Evolutionary conservation across 1,139 yeast genomes (phyloP).

Genomic region (Geotrichum aggregatum): DNA sequence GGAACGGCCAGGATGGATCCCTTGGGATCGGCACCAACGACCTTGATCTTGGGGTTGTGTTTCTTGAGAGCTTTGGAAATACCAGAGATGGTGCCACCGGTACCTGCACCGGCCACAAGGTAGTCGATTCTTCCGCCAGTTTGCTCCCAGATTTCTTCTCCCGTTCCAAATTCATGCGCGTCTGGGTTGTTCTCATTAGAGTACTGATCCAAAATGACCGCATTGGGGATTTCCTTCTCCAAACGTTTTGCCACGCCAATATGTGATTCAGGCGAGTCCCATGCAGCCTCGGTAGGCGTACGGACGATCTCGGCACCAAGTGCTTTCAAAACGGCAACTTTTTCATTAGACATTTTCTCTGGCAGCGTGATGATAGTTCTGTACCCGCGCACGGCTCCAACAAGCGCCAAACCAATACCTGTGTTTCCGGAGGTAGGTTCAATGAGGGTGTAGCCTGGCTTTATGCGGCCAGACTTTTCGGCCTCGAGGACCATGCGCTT

Average conservation of each 20-base stretch:
- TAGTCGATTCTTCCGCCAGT: constrained; percentile 68
- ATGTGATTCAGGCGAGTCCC: constrained; percentile 90
- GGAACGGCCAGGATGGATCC: constrained; percentile 86
- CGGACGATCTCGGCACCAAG: constrained; percentile 87
- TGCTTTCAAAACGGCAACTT: constrained; percentile 82
- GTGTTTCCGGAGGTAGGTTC: constrained; percentile 80
- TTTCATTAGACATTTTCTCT: constrained; percentile 89
- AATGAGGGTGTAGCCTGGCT: constrained; percentile 80
- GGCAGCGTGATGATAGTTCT: constrained; percentile 85
- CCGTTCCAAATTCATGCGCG: constrained; percentile 84
- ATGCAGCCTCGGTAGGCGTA: constrained; percentile 91
- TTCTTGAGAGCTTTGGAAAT: constrained; percentile 73
- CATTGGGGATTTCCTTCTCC: constrained; percentile 80
- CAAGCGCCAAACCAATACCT: constrained; percentile 83
- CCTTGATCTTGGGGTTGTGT: constrained; percentile 56
- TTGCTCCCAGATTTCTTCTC: constrained; percentile 82
- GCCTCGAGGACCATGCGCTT: constrained; percentile 75
- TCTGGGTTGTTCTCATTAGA: constrained; percentile 73
- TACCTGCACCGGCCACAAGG: constrained; percentile 87
- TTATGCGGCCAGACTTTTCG: constrained; percentile 70
- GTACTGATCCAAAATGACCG: constrained; percentile 82
- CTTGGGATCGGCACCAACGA: constrained; percentile 81
- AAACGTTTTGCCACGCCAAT: constrained; percentile 82
- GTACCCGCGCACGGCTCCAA: constrained; percentile 84
- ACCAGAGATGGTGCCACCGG: constrained; percentile 82